A percentile compares a stretch with the other conserved stretches of the same genome.
Conservation (phyloP, 345 rosid species). For the Hirschfeldia incana region DNA sequence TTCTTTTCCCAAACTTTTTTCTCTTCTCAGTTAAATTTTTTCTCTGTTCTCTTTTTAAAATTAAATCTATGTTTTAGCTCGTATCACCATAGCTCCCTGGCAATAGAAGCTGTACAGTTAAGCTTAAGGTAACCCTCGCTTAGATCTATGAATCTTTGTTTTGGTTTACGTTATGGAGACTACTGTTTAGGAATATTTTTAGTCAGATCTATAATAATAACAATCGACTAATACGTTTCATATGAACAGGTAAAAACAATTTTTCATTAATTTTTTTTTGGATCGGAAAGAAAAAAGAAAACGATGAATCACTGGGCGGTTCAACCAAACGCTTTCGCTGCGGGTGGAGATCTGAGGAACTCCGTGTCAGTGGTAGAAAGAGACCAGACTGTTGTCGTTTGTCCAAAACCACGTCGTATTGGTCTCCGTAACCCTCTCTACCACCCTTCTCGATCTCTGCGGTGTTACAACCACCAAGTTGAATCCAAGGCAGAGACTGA, state of each 20-base stretch:
- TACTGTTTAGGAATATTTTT: too few species aligned
- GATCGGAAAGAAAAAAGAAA: neutral
- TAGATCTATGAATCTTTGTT: neutral
- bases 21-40: neutral
- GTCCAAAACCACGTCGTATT: constrained; percentile 85
- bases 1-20: neutral
- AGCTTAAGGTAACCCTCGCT: constrained; percentile 28
- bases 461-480: constrained; percentile 54
- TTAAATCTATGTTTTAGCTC: constrained; percentile 4
- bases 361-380: neutral
- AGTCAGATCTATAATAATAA: constrained; percentile 6
- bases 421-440: constrained; percentile 36
- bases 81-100: constrained; percentile 1
- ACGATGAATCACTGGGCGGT: constrained; percentile 69
- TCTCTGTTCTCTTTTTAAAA: neutral
- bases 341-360: constrained; percentile 47
- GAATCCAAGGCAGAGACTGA: constrained; percentile 75
- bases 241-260: constrained; percentile 20
- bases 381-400: constrained; percentile 58
- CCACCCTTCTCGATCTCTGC: constrained; percentile 17
- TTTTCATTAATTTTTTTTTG: neutral
- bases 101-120: constrained; percentile 34
- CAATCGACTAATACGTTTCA: neutral
- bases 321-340: constrained; percentile 52
- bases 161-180: neutral